These are phyloP conservation scores for Conticribra weissflogii DNA, from an alignment of 108 stramenopile genomes.

Conservation along the genomic window DNA sequence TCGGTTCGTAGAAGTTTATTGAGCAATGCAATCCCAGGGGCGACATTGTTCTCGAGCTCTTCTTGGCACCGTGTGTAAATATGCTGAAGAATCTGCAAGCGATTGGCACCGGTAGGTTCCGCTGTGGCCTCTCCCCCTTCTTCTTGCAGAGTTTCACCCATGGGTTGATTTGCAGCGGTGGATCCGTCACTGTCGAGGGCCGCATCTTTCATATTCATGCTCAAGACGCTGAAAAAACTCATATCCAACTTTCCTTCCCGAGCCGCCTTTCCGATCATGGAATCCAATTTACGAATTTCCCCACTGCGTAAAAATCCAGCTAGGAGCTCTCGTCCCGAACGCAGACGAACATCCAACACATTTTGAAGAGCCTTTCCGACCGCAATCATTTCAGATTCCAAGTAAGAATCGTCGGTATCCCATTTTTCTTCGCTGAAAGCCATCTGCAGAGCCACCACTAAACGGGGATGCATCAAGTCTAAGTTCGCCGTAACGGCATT, in stretches of 20 bases:
- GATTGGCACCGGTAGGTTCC: constrained; percentile 42
- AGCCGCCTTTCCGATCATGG: constrained; percentile 75
- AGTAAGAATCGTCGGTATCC: constrained; percentile 32
- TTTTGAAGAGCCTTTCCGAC: constrained; percentile 55
- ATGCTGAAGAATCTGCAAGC: constrained; percentile 79
- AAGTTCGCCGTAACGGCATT: constrained; percentile 34
- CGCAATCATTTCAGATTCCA: constrained; percentile 41
- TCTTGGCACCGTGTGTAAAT: constrained; percentile 89
- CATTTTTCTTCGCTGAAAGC: constrained; percentile 38
- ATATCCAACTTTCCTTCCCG: constrained; percentile 77
- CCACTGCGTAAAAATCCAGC: constrained; percentile 65
- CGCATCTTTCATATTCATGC: constrained; percentile 81
- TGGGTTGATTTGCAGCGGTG: constrained; percentile 4
- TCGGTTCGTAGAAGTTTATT: constrained; percentile 84
- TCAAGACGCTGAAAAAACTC: constrained; percentile 81
- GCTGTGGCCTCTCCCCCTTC: constrained; percentile 34
- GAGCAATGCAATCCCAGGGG: constrained; percentile 77
- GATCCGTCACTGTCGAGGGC: constrained; percentile 24
- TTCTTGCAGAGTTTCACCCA: constrained; percentile 23
- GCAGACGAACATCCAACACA: constrained; percentile 61
- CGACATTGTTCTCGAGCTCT: constrained; percentile 81
- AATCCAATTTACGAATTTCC: constrained; percentile 84
- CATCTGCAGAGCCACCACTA: constrained; percentile 48
- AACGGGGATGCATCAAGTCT: constrained; percentile 36
- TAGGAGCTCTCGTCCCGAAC: constrained; percentile 61